These are phyloP conservation scores for Zygosaccharomyces sapae DNA, from an alignment of 1,139 yeast genomes.

Conservation along the genomic window DNA sequence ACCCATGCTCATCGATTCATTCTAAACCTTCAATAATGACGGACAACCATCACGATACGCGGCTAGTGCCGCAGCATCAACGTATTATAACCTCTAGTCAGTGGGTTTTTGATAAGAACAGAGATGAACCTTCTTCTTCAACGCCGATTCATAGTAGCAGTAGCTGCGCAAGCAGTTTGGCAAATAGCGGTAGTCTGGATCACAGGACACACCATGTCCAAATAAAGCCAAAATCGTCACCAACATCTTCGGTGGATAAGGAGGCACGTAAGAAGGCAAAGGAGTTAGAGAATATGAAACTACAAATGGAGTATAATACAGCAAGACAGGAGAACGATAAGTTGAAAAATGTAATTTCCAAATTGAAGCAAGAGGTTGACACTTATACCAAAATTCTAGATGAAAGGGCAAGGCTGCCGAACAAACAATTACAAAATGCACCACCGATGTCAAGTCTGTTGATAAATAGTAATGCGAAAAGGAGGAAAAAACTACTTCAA, in stretches of 20 bases:
- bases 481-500: conserved; percentile 14
- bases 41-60: conserved; percentile 7
- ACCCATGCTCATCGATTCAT: not conserved
- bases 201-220: conserved; percentile 8
- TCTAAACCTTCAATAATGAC: not conserved
- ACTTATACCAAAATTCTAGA: conserved; percentile 23
- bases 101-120: conserved; percentile 22
- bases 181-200: conserved; percentile 13
- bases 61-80: conserved; percentile 18
- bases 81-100: conserved; percentile 23
- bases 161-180: conserved; percentile 1
- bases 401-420: conserved; percentile 3
- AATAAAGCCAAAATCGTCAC: conserved; percentile 4
- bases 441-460: conserved; percentile 18
- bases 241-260: conserved; percentile 7
- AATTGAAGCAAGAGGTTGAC: conserved; percentile 35
- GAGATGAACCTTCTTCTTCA: conserved; percentile 2
- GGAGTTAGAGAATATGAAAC: conserved; percentile 24
- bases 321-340: conserved; percentile 28
- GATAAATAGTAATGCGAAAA: conserved; percentile 18
- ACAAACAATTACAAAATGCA: conserved; percentile 6
- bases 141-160: not conserved
- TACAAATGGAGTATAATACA: conserved; percentile 23
- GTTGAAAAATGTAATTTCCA: conserved; percentile 27
- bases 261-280: conserved; percentile 18